phyloP scores from a whole-genome alignment of 495 filamentous ascomycete genomes.

The Hapsidospora chrysogenum region DNA sequence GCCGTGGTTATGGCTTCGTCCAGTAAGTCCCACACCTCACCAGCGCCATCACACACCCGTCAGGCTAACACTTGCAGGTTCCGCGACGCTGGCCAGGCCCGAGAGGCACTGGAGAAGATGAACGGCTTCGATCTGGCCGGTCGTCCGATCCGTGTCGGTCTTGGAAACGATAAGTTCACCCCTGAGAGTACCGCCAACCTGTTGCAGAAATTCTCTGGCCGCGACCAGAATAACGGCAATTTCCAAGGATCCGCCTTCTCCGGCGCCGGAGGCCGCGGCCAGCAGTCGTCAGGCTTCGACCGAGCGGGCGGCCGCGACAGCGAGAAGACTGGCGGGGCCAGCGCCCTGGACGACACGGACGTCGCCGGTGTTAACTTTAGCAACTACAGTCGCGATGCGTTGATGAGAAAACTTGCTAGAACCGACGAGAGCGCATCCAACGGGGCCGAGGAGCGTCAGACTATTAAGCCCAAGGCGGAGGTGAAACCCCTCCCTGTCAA shows the following conservation, averaged over 20 bases:
- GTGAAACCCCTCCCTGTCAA: slow-evolving; percentile 66
- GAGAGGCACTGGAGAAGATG: slow-evolving; percentile 95
- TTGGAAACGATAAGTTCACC: slow-evolving; percentile 99
- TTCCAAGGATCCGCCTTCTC: slow-evolving; percentile 94
- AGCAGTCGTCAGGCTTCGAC: slow-evolving; percentile 82
- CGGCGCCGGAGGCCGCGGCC: slow-evolving; percentile 75
- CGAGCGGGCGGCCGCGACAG: slow-evolving; percentile 80
- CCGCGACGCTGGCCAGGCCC: slow-evolving; percentile 76
- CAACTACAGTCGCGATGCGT: slow-evolving; percentile 91
- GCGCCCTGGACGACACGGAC: slow-evolving; percentile 94
- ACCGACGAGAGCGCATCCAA: slow-evolving; percentile 69
- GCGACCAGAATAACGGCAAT: slow-evolving; percentile 58
- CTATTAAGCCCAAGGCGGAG: slow-evolving; percentile 67
- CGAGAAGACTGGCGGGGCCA: slow-evolving; percentile 84
- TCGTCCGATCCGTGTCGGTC: slow-evolving; percentile 93
- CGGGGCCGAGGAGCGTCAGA: slow-evolving; percentile 46
- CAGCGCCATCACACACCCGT: slow-evolving; percentile 1
- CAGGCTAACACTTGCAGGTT: slow-evolving; percentile 44
- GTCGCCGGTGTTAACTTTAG: slow-evolving; percentile 98
- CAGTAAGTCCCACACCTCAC: slow-evolving; percentile 50
- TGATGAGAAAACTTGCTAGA: slow-evolving; percentile 95
- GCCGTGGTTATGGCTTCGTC: slow-evolving; percentile 94
- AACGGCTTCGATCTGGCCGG: slow-evolving; percentile 98
- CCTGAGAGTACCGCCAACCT: slow-evolving; percentile 87
- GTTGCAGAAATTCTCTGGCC: slow-evolving; percentile 56